Evolutionary conservation across 2,329 filamentous ascomycete genomes (phyloP).

Genomic region (Aspergillus melleus): DNA sequence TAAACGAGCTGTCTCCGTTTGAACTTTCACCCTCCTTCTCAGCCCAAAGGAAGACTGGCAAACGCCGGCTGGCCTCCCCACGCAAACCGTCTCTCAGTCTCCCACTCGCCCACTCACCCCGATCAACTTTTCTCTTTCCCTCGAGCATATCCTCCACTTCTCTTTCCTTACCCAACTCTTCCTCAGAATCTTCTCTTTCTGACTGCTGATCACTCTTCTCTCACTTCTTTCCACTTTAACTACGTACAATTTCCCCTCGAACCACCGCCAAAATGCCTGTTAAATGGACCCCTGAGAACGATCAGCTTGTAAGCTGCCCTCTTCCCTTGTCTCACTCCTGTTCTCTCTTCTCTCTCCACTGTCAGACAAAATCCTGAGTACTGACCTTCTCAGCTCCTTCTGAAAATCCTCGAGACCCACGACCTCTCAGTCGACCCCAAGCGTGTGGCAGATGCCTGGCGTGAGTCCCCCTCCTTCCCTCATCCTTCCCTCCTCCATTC

Average conservation of each 20-base stretch:
- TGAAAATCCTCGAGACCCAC: conserved; percentile 44
- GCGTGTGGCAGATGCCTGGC: conserved; percentile 39
- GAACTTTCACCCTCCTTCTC: not conserved
- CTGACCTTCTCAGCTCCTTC: conserved; percentile 32
- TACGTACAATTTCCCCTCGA: not conserved
- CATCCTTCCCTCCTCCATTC: not conserved
- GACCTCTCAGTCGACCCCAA: conserved; percentile 35
- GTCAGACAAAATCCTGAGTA: not conserved
- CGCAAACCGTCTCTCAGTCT: not conserved
- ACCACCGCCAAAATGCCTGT: conserved; percentile 32
- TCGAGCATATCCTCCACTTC: not conserved
- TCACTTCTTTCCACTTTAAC: not conserved
- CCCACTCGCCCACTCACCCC: not conserved
- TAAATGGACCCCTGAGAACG: conserved; percentile 38
- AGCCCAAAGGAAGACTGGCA: not conserved
- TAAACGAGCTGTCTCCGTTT: not conserved
- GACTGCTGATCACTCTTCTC: not conserved
- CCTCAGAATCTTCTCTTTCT: not conserved
- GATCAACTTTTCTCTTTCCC: not conserved
- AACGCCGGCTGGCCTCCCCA: not conserved
- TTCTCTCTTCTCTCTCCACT: not conserved
- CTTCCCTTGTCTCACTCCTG: not conserved
- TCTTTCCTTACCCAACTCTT: not conserved
- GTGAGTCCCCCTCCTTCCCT: conserved; percentile 27
- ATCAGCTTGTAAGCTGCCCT: conserved; percentile 33